Evolutionary conservation across 345 rosid genomes (phyloP), one percentile per base, ranked within the genome.

Genomic region (Eucalyptus polybractea): DNA sequence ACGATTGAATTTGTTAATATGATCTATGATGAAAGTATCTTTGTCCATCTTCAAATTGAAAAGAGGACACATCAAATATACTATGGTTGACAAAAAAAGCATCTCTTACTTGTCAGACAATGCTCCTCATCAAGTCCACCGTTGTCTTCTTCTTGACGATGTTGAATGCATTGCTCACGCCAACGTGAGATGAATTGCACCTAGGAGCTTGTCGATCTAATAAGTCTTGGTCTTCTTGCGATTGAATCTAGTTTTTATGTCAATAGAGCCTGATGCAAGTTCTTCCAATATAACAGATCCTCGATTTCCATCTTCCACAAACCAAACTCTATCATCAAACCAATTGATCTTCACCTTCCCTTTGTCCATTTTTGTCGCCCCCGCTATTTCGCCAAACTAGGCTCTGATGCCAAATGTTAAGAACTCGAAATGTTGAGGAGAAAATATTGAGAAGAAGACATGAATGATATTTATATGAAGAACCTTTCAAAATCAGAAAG

Each of bases 361-460:
- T 65, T 65, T 3, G 0, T 65, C 72, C 37, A 7, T 14, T 13
- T 65, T 14, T 14, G 19, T 65, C 0, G 21, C 19, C 19, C 37
- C 72, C 0, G 3, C 72, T 14, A n/a, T 65, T n/a, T 15, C 0
- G 10, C 3, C 72, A n/a, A 65, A 65, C 21, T 5, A 65, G 3
- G 37, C 37, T 65, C 17, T n/a, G 9, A 14, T 29, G 4, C 33
- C n/a, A 29, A 27, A 27, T 62, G n/a, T 62, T 62, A 62, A 29
- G 33, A 27, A n/a, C 33, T 0, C 2, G 0, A n/a, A 65, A 13
- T 0, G 10, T 7, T 27, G 16, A 65, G n/a, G 10, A 65, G 72
- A 65, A 29, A n/a, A 65, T 13, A 29, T n/a, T 4, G 72, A n/a
- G 17, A n/a, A 2, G 19, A 65, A 7, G 37, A 65, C 37, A 65